These are phyloP conservation scores for Kwoniella sp. DNA, from an alignment of 768 basidiomycete genomes.

Conservation along the genomic window DNA sequence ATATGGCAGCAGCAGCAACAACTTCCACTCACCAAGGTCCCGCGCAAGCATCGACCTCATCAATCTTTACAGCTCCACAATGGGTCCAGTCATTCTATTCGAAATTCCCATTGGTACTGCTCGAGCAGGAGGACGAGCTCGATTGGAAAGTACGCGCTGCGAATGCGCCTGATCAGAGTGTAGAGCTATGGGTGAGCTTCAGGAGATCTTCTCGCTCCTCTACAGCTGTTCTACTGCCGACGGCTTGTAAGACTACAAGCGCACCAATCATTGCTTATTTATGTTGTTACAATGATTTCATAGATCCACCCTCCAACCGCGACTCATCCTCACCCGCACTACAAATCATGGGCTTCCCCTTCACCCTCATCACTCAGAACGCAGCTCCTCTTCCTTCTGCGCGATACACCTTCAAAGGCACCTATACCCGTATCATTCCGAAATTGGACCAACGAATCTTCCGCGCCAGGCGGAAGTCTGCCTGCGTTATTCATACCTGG, in stretches of 20 bases:
- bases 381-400: constrained; percentile 45
- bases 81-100: constrained; percentile 42
- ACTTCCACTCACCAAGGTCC: background rate
- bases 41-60: background rate
- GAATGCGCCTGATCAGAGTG: constrained; percentile 2
- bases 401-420: constrained; percentile 22
- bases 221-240: background rate
- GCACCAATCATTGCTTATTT: too few species aligned
- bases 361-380: constrained; percentile 36
- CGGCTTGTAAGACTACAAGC: background rate
- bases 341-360: constrained; percentile 38
- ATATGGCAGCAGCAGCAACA: constrained; percentile 20
- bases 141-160: constrained; percentile 23
- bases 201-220: too few species aligned
- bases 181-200: constrained; percentile 41
- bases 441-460: constrained; percentile 32
- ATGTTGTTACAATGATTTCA: too few species aligned
- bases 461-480: constrained; percentile 37
- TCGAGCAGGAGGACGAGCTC: constrained; percentile 40
- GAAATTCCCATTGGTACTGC: constrained; percentile 40
- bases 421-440: constrained; percentile 29
- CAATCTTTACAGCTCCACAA: constrained; percentile 33
- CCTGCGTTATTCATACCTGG: constrained; percentile 36
- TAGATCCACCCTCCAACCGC: constrained; percentile 33
- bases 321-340: constrained; percentile 16